These are phyloP conservation scores for Aschersonia sp. DNA, from an alignment of 2,329 filamentous ascomycete genomes.

Conservation along the genomic window DNA sequence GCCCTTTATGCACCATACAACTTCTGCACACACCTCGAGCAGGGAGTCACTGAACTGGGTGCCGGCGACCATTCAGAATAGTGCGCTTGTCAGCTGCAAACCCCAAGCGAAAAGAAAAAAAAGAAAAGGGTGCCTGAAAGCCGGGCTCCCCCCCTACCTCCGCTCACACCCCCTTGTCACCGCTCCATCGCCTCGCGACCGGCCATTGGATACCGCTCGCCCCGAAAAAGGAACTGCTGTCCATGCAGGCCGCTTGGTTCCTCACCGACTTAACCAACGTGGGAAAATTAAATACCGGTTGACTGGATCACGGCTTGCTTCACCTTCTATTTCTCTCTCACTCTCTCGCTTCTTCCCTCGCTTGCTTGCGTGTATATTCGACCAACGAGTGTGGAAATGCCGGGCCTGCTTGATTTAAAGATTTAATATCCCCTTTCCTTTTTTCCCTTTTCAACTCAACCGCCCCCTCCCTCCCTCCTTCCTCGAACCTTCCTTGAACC, in stretches of 20 bases:
- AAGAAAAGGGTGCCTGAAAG: not conserved
- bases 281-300: constrained; percentile 1
- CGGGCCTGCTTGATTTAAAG: not conserved
- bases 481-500: not conserved
- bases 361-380: not conserved
- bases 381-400: not conserved
- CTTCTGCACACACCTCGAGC: no score
- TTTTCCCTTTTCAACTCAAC: not conserved
- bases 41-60: no score
- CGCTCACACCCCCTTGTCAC: constrained; percentile 1
- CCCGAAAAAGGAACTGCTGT: not conserved
- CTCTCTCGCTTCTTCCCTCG: not conserved
- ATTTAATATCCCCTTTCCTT: not conserved
- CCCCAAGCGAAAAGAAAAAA: not conserved
- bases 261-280: constrained; percentile 9
- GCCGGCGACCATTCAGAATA: not conserved
- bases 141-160: not conserved
- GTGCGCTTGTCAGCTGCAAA: not conserved
- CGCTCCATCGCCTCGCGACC: constrained; percentile 1
- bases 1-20: no score
- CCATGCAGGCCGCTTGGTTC: not conserved
- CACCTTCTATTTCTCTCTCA: not conserved
- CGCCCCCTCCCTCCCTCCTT: not conserved
- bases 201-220: constrained; percentile 1
- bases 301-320: not conserved